Evolutionary conservation across 129 eudicot species (phyloP), one percentile per base, ranked within the genome.

Genomic region (Smallanthus sonchifolius): DNA sequence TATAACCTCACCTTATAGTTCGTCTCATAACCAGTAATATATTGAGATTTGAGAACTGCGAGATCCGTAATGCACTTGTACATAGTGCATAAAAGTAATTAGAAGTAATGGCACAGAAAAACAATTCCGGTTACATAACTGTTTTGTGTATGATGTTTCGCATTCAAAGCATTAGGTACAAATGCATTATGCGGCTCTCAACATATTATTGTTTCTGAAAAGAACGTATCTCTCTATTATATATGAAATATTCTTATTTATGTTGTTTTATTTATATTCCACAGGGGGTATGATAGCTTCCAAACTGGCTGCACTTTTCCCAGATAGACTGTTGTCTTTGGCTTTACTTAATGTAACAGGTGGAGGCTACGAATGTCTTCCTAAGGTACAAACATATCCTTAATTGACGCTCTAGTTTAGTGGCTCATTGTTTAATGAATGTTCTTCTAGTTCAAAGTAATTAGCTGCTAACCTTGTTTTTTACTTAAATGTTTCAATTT

Each of bases 281-380:
- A 65, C 83, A 95, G 99, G 99, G 70, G 99, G 87, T 65, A 95
- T 95, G 99, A 91, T 95, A 75, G 86, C 97, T 73, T 88, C 96
- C 70, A 95, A 95, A 72, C 80, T 95, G 73, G 99, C 97, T 65
- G 94, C 92, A 2, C 77, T 82, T 78, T 92, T 85, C 70, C 99
- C 99, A 19, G 87, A 87, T 30, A 82, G 97, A 79, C 40, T 91
- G 77, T 36, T 62, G 60, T 95, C 99, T 75, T 79, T 91, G 84
- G 97, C 97, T 67, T 82, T 95, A 73, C 87, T 91, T 68, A 95
- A 91, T 84, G 99, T 88, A 19, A 86, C 97, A 7, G 97, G 99
- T 80, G 99, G 97, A 81, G 99, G 99, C 63, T 88, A 86, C 47
- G 87, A 95, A 75, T 85, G 92, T 83, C 77, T 95, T 66, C 99